Conservation (phyloP, 1,139 yeast genomes). For the Blastobotrys capitulatus region DNA sequence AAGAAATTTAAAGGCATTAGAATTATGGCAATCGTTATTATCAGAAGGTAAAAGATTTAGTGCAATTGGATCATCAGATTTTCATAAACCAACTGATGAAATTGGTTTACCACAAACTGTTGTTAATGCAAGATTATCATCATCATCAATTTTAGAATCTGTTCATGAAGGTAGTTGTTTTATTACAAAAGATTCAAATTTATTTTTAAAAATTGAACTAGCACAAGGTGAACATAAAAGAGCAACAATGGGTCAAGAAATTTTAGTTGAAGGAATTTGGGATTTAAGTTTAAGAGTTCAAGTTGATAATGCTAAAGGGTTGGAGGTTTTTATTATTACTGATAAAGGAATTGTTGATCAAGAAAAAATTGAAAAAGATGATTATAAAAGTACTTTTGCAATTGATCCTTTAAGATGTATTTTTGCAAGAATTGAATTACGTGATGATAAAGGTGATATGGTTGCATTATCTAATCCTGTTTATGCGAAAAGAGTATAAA, state of each 20-base stretch:
- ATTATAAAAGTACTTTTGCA: constrained; percentile 3
- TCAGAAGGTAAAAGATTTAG: constrained; percentile 11
- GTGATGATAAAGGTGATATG: background rate
- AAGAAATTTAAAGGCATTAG: constrained; percentile 14
- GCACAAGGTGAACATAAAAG: constrained; percentile 5
- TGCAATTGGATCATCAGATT: constrained; percentile 17
- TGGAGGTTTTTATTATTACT: background rate
- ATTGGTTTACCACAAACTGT: constrained; percentile 16
- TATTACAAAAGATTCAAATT: constrained; percentile 10
- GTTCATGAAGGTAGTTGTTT: constrained; percentile 11
- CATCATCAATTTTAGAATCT: constrained; percentile 11
- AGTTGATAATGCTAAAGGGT: background rate
- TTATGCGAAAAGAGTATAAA: background rate
- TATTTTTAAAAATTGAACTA: constrained; percentile 5
- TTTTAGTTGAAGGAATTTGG: constrained; percentile 2
- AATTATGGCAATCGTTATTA: constrained; percentile 14
- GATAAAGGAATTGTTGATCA: constrained; percentile 2
- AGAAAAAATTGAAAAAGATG: background rate
- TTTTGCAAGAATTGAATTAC: constrained; percentile 4
- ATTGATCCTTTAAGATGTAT: background rate
- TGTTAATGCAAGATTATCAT: constrained; percentile 12
- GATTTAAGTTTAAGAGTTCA: background rate
- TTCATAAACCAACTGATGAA: constrained; percentile 13
- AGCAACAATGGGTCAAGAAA: constrained; percentile 1
- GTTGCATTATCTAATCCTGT: constrained; percentile 8